Evolutionary conservation across 306 rosid genomes (phyloP), one percentile per base, ranked within the genome.

Genomic region (Urtica urens): DNA sequence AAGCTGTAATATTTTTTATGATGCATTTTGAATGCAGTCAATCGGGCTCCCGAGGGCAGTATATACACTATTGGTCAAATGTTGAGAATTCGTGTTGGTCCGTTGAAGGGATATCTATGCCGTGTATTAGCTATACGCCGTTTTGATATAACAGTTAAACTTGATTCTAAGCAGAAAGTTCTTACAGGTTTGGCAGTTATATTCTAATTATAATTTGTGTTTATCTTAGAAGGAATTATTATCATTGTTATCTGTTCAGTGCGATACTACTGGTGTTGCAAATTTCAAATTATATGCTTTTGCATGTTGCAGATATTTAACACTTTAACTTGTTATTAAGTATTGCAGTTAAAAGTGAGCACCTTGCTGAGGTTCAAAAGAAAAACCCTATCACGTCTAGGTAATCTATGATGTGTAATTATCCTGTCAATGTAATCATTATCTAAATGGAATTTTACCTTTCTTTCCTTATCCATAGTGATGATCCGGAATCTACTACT

Each of bases 81-180:
- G 51, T 70, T 92, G 70, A 82, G 99, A 75, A 92, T 92, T 57
- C 88, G 86, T 46, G 65, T 92, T 41, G 99, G 99, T 65, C 99
- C 96, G 18, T 76, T 92, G 59, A 92, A 92, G 83, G 99, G 99
- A 46, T 92, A 85, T 69, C 85, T 86, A 17, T 85, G 99, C 65
- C 94, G 99, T 26, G 92, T 85, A 53, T 59, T 80, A 69, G 99
- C 87, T 31, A 66, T 85, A 41, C 99, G 86, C 1, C 93, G 88
- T 31, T 51, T 66, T 31, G 99, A 85, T 67, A 78, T 92, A 59
- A 92, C 96, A 14, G 99, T 92, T 58, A 92, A 92, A 76, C 86
- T 92, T 33, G 96, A 92, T 79, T 92, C 99, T 56, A 83, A 78
- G 78, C 99, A 85, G 53, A 86, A 75, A 75, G 86, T 92, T 82